phyloP scores from a whole-genome alignment of 2,329 filamentous ascomycete species.

The Dactylellina sp. region DNA sequence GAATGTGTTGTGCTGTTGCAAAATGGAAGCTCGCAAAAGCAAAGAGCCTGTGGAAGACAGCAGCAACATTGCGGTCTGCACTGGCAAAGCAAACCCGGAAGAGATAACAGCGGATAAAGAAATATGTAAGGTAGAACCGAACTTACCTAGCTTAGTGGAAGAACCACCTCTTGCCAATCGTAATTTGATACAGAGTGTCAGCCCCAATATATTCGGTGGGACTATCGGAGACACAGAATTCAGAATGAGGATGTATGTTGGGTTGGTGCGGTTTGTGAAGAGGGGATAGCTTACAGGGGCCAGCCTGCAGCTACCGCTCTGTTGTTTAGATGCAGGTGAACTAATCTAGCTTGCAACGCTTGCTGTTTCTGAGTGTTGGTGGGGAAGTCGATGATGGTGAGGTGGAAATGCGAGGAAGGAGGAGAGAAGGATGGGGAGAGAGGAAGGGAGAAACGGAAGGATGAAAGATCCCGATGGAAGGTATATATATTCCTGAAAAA shows the following conservation, averaged over 20 bases:
- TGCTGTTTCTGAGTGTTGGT: neutral
- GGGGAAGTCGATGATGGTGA: neutral
- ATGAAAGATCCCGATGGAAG: too few species aligned
- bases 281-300: neutral
- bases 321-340: neutral
- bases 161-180: constrained; percentile 2
- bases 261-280: neutral
- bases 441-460: neutral
- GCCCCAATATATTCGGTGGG: neutral
- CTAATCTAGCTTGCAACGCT: neutral
- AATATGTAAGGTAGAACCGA: neutral
- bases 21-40: constrained; percentile 3
- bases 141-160: neutral
- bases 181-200: constrained; percentile 1
- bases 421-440: neutral
- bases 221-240: neutral
- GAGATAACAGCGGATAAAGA: neutral
- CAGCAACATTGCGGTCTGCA: neutral
- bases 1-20: constrained; percentile 40
- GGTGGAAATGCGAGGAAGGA: neutral
- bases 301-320: neutral
- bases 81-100: neutral
- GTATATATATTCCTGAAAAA: too few species aligned
- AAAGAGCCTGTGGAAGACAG: constrained; percentile 1
- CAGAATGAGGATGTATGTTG: neutral